A percentile compares a stretch with the other conserved stretches of the same genome.
Conservation (phyloP, 2,329 filamentous ascomycete genomes). For the Alternaria viburni region DNA sequence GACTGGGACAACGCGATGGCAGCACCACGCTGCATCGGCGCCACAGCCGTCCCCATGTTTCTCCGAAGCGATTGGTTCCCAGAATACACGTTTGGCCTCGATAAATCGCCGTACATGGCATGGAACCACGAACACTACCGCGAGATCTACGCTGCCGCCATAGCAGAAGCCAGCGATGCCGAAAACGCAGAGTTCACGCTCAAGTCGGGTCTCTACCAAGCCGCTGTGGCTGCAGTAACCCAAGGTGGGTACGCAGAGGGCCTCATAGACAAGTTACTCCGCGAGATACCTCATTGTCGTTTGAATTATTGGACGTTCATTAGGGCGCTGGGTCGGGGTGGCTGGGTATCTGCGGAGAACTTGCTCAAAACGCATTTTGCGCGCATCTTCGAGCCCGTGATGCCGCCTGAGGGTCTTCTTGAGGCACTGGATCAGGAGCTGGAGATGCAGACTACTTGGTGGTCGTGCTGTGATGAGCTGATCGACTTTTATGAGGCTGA, state of each 20-base stretch:
- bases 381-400: not conserved
- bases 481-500: not conserved
- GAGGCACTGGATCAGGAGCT: not conserved
- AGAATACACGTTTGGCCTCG: no score
- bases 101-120: not conserved
- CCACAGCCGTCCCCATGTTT: constrained; percentile 5
- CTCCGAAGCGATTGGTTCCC: constrained; percentile 12
- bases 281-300: not conserved
- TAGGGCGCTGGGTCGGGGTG: not conserved
- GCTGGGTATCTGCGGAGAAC: not conserved
- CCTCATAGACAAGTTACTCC: not conserved
- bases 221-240: not conserved
- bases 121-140: constrained; percentile 12
- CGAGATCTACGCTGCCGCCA: constrained; percentile 10
- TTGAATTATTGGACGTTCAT: not conserved
- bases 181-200: constrained; percentile 2
- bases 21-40: constrained; percentile 17
- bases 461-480: not conserved
- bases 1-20: constrained; percentile 18
- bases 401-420: not conserved
- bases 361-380: not conserved
- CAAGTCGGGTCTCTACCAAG: constrained; percentile 7
- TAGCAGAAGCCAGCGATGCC: constrained; percentile 2
- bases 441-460: not conserved
- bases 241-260: not conserved